Evolutionary conservation across 768 basidiomycete species (phyloP).

Genomic region (Russula lepida): DNA sequence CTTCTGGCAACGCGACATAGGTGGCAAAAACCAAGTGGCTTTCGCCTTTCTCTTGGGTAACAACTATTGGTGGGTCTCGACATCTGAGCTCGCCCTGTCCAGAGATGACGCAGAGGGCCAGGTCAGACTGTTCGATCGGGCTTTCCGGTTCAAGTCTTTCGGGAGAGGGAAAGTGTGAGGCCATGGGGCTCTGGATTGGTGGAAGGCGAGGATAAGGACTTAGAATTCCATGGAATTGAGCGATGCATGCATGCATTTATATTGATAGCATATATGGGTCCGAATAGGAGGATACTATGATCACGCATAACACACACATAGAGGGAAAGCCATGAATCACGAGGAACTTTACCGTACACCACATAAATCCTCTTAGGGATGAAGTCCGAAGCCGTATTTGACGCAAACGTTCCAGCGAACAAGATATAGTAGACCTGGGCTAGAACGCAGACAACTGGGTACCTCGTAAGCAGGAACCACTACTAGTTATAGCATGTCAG

Average conservation of each 20-base stretch:
- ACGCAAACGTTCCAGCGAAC: background rate
- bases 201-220: background rate
- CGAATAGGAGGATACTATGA: background rate
- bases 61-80: background rate
- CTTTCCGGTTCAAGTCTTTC: constrained; percentile 1
- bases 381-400: background rate
- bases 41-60: background rate
- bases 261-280: background rate
- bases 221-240: background rate
- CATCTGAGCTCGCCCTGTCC: constrained; percentile 6
- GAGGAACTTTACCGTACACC: background rate
- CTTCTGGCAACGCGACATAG: constrained; percentile 3
- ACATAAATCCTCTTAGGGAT: background rate
- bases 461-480: background rate
- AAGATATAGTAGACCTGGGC: background rate
- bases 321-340: background rate
- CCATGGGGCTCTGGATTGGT: background rate
- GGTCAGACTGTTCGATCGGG: constrained; percentile 5
- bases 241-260: background rate
- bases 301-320: background rate
- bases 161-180: background rate
- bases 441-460: background rate
- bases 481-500: background rate
- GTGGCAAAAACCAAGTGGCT: constrained; percentile 1
- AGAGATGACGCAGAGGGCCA: constrained; percentile 7